These are phyloP conservation scores for Flaveria sonorensis DNA, from an alignment of 129 eudicot genomes.

Conservation along the genomic window DNA sequence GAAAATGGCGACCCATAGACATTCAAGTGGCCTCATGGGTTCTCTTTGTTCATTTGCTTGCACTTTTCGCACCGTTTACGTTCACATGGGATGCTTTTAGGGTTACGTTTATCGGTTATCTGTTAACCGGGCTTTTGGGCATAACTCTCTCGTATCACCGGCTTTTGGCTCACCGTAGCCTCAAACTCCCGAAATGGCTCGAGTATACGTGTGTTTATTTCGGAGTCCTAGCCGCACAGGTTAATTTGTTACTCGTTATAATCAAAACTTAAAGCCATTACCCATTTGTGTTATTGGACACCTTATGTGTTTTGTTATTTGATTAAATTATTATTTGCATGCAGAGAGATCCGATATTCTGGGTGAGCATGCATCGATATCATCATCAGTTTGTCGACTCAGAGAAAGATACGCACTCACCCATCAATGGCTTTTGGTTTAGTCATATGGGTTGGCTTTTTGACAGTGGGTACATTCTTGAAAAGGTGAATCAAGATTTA, in stretches of 20 bases:
- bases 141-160: conserved; percentile 43
- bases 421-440: conserved; percentile 49
- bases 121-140: conserved; percentile 40
- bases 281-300: no score
- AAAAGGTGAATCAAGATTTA: conserved; percentile 17
- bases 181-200: conserved; percentile 44
- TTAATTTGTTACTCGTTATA: neutral
- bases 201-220: conserved; percentile 42
- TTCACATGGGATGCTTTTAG: conserved; percentile 40
- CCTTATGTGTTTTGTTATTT: neutral
- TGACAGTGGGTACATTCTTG: conserved; percentile 31
- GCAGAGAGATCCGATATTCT: conserved; percentile 58
- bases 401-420: conserved; percentile 43
- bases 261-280: no score
- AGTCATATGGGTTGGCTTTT: conserved; percentile 56
- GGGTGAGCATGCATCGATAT: conserved; percentile 61
- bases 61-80: conserved; percentile 39
- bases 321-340: conserved; percentile 4
- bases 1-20: conserved; percentile 40
- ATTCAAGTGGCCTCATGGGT: conserved; percentile 38
- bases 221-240: conserved; percentile 44
- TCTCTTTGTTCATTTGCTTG: conserved; percentile 27
- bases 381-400: conserved; percentile 55
- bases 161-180: conserved; percentile 38
- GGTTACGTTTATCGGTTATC: conserved; percentile 25